These are phyloP conservation scores for Brachypodium distachyon DNA, from an alignment of 202 grass and related monocot genomes.

Conservation along the genomic window DNA sequence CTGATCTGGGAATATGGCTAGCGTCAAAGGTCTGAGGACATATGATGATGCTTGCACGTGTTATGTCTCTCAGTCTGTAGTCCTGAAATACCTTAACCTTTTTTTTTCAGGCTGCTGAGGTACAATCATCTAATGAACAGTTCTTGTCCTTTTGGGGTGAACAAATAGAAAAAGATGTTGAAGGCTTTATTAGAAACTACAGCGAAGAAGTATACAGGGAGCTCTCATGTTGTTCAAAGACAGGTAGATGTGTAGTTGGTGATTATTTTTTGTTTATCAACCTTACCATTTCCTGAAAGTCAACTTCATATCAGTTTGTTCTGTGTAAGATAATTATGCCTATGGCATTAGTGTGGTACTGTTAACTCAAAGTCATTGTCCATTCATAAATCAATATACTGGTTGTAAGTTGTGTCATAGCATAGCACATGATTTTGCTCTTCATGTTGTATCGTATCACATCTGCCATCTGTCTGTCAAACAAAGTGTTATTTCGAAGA, in stretches of 20 bases:
- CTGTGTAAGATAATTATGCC: background rate
- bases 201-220: slow-evolving; percentile 27
- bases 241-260: background rate
- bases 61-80: background rate
- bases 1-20: slow-evolving; percentile 57
- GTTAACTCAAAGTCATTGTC: background rate
- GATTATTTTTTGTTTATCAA: background rate
- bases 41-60: background rate
- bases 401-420: background rate
- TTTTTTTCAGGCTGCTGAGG: slow-evolving; percentile 63
- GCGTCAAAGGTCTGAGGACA: slow-evolving; percentile 43
- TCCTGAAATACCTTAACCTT: background rate
- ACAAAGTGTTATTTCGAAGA: background rate
- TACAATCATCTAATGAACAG: slow-evolving; percentile 37
- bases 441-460: background rate
- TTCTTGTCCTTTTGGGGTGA: slow-evolving; percentile 60
- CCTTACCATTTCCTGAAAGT: background rate
- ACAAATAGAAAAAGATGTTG: slow-evolving; percentile 33
- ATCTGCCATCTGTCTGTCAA: background rate
- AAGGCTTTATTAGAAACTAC: slow-evolving; percentile 48
- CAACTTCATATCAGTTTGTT: background rate
- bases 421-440: background rate
- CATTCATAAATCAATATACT: background rate
- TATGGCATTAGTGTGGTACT: background rate
- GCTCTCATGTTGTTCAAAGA: slow-evolving; percentile 32